Conservation (phyloP, 345 rosid species). For the Linum lewisii region DNA sequence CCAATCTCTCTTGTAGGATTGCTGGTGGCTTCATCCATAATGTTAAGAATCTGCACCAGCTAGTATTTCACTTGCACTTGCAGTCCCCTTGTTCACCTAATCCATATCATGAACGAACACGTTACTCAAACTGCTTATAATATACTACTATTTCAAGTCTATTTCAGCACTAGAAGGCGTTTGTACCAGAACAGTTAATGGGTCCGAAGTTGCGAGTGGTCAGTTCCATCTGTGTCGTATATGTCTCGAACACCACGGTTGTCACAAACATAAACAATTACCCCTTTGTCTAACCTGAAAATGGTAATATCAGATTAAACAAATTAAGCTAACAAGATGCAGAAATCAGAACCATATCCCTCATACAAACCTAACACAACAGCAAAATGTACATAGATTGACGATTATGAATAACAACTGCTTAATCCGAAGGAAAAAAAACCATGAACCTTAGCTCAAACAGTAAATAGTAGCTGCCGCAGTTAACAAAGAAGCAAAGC, state of each 20-base stretch:
- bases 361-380: no score
- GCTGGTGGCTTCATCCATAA: no score
- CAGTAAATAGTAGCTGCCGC: no score
- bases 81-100: constrained; percentile 96
- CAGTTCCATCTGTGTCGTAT: constrained; percentile 84
- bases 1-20: no score
- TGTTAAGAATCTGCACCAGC: no score
- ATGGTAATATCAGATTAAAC: constrained; percentile 1
- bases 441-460: no score
- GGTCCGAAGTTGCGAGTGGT: constrained; percentile 65
- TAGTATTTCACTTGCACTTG: constrained; percentile 94
- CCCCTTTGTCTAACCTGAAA: constrained; percentile 91
- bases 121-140: neutral
- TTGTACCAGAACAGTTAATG: constrained; percentile 65
- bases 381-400: no score
- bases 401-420: no score
- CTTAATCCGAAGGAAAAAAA: no score
- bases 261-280: constrained; percentile 85
- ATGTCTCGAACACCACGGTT: constrained; percentile 79
- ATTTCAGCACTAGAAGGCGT: constrained; percentile 10
- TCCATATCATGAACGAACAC: constrained; percentile 11
- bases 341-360: neutral
- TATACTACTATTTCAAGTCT: neutral
- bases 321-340: neutral
- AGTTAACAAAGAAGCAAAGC: no score